Evolutionary conservation across 495 filamentous ascomycete genomes (phyloP), one percentile per base, ranked within the genome.

Genomic region (Parachaetomium inaequale): DNA sequence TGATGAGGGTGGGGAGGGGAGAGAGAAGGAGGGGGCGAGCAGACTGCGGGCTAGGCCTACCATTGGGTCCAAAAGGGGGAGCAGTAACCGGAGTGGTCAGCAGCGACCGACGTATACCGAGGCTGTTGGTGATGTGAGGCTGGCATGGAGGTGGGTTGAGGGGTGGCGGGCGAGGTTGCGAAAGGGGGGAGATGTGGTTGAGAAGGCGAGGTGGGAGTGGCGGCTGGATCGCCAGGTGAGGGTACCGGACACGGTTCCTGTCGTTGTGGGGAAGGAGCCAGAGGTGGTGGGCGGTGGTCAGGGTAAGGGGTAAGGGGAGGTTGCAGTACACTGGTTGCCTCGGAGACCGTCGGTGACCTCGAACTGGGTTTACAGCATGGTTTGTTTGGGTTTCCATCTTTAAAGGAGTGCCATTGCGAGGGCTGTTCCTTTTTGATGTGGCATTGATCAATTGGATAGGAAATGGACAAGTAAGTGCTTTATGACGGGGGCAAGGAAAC

Each of bases 121-220:
- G 28, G 63, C 62, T 1, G 32, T 51, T 17, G 55, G 55, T 2
- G 64, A 67, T 0, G 40, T 43, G 17, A 50, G 62, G 7, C 57
- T 71, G 15, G 53, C 69, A 3, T 67, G 64, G 62, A 15, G 54
- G 23, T 71, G 67, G 67, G 61, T 63, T 0, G 62, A 71, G 47
- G 69, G 69, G 15, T 69, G 69, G 69, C 58, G 67, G 14, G 49
- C 59, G 17, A 58, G 67, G 31, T 46, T 71, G 47, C 34, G 62
- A 2, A 58, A 54, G 45, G 53, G 53, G 0, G 49, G 64, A 4
- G 67, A 69, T 28, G 17, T 65, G 12, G 59, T 70, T 4, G 59
- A 70, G 52, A 51, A 58, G 63, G 53, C 61, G 28, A 34, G 68
- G 17, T 63, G 59, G 62, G 63, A 71, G 25, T 61, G 61, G 40